Evolutionary conservation across 495 filamentous ascomycete genomes (phyloP).

Genomic region (Aspergillus carlsbadensis): DNA sequence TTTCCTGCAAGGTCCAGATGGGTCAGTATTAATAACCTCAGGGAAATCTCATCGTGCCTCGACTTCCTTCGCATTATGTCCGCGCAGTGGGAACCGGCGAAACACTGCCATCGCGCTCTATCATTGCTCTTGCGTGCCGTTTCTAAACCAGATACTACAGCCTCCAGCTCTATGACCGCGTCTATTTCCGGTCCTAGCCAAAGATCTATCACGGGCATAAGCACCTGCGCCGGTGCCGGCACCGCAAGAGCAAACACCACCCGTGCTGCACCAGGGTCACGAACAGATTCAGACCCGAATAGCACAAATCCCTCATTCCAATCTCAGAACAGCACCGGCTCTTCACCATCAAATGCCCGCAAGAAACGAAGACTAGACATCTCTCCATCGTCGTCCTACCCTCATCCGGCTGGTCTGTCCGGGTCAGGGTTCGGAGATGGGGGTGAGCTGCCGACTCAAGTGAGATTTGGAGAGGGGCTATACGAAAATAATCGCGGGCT

Average conservation of each 20-base stretch:
- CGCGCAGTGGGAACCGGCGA: constrained; percentile 41
- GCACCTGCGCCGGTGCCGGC: too few species aligned
- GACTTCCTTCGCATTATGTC: constrained; percentile 35
- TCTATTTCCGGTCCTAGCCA: too few species aligned
- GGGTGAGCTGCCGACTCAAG: too few species aligned
- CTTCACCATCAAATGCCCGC: not conserved
- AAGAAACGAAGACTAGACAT: not conserved
- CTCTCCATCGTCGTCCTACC: not conserved
- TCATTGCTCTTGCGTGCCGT: constrained; percentile 30
- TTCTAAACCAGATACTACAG: not conserved
- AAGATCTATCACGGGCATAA: too few species aligned
- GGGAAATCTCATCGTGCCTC: constrained; percentile 36
- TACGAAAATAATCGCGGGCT: not conserved
- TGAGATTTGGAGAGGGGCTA: not conserved
- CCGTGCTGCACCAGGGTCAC: too few species aligned
- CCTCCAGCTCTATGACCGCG: constrained; percentile 3
- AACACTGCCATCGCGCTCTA: constrained; percentile 36
- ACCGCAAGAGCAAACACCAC: too few species aligned
- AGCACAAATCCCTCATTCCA: too few species aligned
- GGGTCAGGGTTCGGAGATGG: too few species aligned
- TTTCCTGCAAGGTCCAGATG: not conserved
- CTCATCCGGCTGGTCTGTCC: too few species aligned
- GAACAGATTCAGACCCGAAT: too few species aligned
- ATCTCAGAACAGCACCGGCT: too few species aligned
- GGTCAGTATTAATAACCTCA: constrained; percentile 7